These are phyloP conservation scores for Flammula alnicola DNA, from an alignment of 1,284 basidiomycete genomes.

Conservation along the genomic window DNA sequence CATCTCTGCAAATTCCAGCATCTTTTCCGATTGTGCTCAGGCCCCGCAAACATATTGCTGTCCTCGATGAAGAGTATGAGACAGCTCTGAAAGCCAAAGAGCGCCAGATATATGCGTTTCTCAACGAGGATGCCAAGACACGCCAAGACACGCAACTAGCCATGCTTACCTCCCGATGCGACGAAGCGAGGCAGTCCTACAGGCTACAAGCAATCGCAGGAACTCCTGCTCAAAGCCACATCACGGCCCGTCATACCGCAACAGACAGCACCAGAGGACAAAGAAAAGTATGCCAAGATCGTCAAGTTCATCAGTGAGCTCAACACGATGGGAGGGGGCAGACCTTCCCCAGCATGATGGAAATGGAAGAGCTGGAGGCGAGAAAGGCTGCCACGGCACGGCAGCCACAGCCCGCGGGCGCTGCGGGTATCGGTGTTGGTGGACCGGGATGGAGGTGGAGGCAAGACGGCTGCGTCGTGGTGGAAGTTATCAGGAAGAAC, in stretches of 20 bases:
- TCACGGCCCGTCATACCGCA: conserved; percentile 17
- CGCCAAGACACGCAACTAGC: conserved; percentile 7
- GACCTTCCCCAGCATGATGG: no score
- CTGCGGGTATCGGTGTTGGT: no score
- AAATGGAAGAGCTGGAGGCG: conserved; percentile 15
- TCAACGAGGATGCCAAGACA: conserved; percentile 6
- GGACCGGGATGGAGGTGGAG: no score
- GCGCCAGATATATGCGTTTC: conserved; percentile 9
- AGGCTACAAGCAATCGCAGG: conserved; percentile 3
- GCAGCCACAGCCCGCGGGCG: no score
- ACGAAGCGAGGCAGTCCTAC: not conserved
- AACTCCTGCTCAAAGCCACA: conserved; percentile 4
- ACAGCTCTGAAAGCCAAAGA: conserved; percentile 3
- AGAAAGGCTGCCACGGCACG: no score
- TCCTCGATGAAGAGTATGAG: conserved; percentile 13
- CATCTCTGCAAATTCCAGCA: conserved; percentile 3
- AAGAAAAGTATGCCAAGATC: conserved; percentile 11
- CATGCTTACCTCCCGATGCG: not conserved
- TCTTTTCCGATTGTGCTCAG: conserved; percentile 17
- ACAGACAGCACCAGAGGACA: conserved; percentile 4
- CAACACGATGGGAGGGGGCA: conserved; percentile 11
- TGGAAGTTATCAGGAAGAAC: no score
- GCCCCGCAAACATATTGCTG: conserved; percentile 7
- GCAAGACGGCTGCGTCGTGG: no score
- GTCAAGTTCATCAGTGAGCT: conserved; percentile 19